Percentiles rank a stretch among this genome's conserved stretches.
These are phyloP conservation scores for Plantago coronopus DNA, from an alignment of 305 asterid species.

Conservation along the genomic window DNA sequence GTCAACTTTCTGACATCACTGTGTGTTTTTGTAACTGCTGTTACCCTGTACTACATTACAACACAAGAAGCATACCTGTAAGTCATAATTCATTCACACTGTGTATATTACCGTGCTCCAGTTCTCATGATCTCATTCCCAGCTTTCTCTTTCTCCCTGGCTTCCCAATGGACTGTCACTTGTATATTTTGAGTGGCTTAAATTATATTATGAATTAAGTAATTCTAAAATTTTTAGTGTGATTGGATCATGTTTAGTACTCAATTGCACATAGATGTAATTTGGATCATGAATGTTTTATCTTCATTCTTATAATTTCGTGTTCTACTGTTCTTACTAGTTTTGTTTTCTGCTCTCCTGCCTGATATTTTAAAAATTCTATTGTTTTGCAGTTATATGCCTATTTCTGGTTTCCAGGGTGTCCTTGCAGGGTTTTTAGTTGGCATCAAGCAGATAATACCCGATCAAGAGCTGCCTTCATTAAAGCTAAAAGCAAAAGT, in stretches of 20 bases:
- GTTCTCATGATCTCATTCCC: conserved; percentile 7
- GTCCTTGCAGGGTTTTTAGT: conserved; percentile 82
- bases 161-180: not conserved
- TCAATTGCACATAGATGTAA: conserved; percentile 1
- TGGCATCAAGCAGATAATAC: conserved; percentile 81
- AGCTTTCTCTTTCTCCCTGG: conserved; percentile 4
- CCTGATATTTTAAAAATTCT: conserved; percentile 18
- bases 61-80: conserved; percentile 75
- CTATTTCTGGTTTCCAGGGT: conserved; percentile 92
- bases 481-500: conserved; percentile 77
- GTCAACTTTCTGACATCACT: conserved; percentile 80
- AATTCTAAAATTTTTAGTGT: not conserved
- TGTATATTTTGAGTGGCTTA: conserved; percentile 4
- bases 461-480: conserved; percentile 75
- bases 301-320: not conserved
- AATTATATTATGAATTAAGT: not conserved
- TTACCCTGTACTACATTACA: conserved; percentile 71
- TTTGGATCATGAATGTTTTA: conserved; percentile 1
- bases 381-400: conserved; percentile 58
- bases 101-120: conserved; percentile 9
- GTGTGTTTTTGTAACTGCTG: conserved; percentile 72
- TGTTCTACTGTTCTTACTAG: not conserved
- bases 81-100: conserved; percentile 31
- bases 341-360: not conserved
- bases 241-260: no score